phyloP scores from a whole-genome alignment of 768 basidiomycete species.

The Boletus reticuloceps region DNA sequence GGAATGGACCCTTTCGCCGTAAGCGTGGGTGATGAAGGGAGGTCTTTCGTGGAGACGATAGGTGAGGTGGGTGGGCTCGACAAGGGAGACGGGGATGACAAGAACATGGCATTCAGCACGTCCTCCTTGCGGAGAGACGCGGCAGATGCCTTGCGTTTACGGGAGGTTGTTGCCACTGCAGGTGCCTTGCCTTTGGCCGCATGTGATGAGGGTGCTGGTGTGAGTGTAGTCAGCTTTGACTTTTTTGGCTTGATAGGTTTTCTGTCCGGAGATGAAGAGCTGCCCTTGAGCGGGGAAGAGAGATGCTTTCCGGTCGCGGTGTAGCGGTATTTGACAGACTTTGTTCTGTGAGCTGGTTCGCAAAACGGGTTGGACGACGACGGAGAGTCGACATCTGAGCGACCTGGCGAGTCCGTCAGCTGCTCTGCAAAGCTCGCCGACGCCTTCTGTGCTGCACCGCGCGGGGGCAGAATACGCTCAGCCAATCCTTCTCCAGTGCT shows the following conservation, averaged over 20 bases:
- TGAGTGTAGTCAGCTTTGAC: background rate
- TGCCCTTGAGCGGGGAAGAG: constrained; percentile 33
- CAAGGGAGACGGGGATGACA: constrained; percentile 25
- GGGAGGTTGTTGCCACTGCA: constrained; percentile 16
- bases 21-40: constrained; percentile 15
- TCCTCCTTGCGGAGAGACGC: constrained; percentile 9
- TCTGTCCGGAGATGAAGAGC: constrained; percentile 30
- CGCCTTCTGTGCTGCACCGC: constrained; percentile 36
- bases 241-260: constrained; percentile 10
- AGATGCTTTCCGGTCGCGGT: constrained; percentile 32
- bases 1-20: background rate
- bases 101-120: constrained; percentile 2
- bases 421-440: constrained; percentile 33
- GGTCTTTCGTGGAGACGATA: constrained; percentile 11
- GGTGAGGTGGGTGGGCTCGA: constrained; percentile 24
- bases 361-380: constrained; percentile 22
- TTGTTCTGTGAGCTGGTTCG: constrained; percentile 22
- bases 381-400: constrained; percentile 23
- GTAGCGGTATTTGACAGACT: constrained; percentile 33
- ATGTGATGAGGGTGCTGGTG: constrained; percentile 14
- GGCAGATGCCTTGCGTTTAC: constrained; percentile 29
- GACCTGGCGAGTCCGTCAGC: constrained; percentile 24
- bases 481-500: constrained; percentile 8
- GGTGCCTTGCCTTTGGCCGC: constrained; percentile 6
- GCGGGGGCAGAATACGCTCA: constrained; percentile 22